Evolutionary conservation across 2,329 filamentous ascomycete species (phyloP).

Genomic region (Xylariaceae sp.): DNA sequence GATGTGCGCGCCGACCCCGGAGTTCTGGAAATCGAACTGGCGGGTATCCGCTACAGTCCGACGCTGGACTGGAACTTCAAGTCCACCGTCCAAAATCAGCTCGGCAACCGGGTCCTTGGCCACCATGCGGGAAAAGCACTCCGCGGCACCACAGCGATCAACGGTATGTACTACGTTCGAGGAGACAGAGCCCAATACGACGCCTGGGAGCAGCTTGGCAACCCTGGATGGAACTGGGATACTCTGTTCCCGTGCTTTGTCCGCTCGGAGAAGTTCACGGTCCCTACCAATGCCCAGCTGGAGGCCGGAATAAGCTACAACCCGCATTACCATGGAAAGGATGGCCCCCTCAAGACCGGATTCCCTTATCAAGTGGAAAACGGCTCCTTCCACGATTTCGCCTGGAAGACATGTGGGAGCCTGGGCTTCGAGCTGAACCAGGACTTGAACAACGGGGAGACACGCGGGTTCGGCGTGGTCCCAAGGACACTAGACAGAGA

Average conservation of each 20-base stretch:
- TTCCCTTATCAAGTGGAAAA: constrained; percentile 33
- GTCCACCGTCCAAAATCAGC: constrained; percentile 28
- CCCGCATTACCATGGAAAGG: constrained; percentile 30
- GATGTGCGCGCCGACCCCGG: constrained; percentile 32
- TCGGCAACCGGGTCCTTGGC: constrained; percentile 29
- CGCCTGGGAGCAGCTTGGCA: constrained; percentile 39
- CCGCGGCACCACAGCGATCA: constrained; percentile 37
- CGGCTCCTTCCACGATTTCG: constrained; percentile 26
- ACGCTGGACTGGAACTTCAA: constrained; percentile 33
- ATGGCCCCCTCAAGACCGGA: constrained; percentile 34
- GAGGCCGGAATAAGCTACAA: constrained; percentile 33
- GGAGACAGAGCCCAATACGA: constrained; percentile 38
- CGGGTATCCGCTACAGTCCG: constrained; percentile 23
- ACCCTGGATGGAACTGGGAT: constrained; percentile 41
- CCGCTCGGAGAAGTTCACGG: constrained; percentile 35
- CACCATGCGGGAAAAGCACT: constrained; percentile 34
- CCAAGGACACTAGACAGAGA: constrained; percentile 37
- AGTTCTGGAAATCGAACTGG: constrained; percentile 28
- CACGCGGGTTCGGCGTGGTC: constrained; percentile 34
- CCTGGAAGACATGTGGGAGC: constrained; percentile 30
- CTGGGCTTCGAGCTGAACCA: constrained; percentile 31
- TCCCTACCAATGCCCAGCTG: constrained; percentile 31
- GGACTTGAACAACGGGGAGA: constrained; percentile 37
- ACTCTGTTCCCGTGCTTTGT: constrained; percentile 42
- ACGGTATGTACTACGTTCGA: constrained; percentile 39